A percentile compares a stretch with the other conserved stretches of the same genome.
phyloP scores from a whole-genome alignment of 2,329 filamentous ascomycete species.

The Nigrospora osmanthi region DNA sequence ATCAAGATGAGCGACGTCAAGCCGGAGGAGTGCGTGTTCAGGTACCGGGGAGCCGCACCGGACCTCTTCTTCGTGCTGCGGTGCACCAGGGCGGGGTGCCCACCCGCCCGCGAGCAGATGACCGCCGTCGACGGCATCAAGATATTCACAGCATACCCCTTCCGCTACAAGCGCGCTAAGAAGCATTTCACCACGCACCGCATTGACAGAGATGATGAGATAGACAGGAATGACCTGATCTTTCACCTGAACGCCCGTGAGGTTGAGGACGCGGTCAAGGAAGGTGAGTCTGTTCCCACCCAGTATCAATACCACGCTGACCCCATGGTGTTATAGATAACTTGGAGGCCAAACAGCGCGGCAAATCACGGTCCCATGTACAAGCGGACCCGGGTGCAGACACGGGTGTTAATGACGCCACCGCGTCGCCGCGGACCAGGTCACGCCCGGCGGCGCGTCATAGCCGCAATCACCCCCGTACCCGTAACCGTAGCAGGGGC shows the following conservation, averaged over 20 bases:
- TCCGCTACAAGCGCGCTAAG: not conserved
- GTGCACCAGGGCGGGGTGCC: not conserved
- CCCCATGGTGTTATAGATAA: too few species aligned
- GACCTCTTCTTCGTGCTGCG: not conserved
- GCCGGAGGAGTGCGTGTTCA: not conserved
- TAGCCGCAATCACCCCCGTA: too few species aligned
- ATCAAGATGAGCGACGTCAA: not conserved
- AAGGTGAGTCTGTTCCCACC: too few species aligned
- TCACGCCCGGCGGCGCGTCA: too few species aligned
- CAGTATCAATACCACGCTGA: too few species aligned
- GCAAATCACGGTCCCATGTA: too few species aligned
- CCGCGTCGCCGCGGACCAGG: too few species aligned
- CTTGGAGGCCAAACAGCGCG: too few species aligned
- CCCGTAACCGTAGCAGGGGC: too few species aligned
- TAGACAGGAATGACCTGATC: too few species aligned
- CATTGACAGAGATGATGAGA: not conserved
- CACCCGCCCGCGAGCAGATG: not conserved
- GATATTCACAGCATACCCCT: not conserved
- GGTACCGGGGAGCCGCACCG: not conserved
- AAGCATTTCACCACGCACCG: not conserved
- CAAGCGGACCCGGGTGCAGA: too few species aligned
- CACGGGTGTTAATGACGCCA: too few species aligned
- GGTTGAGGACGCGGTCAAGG: not conserved
- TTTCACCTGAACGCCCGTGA: not conserved
- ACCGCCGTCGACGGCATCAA: not conserved